These are phyloP conservation scores for Colletotrichum filicis DNA, from an alignment of 2,329 filamentous ascomycete genomes.

Conservation along the genomic window DNA sequence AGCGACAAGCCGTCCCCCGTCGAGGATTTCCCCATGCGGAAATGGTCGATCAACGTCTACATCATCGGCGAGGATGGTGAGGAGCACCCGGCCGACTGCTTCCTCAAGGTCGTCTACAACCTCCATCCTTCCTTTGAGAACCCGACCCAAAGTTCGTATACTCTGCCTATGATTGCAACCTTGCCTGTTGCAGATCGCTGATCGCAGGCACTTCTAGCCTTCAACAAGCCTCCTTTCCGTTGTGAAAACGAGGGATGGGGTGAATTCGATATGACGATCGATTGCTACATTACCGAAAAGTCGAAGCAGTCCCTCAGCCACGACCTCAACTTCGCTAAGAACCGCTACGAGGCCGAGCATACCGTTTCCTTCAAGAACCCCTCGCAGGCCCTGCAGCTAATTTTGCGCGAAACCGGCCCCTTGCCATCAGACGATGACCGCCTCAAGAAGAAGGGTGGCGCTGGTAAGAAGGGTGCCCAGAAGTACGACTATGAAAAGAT, in stretches of 20 bases:
- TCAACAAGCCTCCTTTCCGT: constrained; percentile 86
- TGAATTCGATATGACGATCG: constrained; percentile 95
- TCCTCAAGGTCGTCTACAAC: constrained; percentile 92
- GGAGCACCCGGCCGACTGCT: constrained; percentile 83
- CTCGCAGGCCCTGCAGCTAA: constrained; percentile 82
- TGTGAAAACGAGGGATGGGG: constrained; percentile 98
- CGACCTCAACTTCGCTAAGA: constrained; percentile 89
- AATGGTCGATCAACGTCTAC: constrained; percentile 90
- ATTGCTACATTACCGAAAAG: constrained; percentile 86
- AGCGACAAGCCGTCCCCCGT: constrained; percentile 84
- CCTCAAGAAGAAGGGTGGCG: constrained; percentile 70
- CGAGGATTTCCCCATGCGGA: constrained; percentile 91
- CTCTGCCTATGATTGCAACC: constrained; percentile 4
- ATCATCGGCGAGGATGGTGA: constrained; percentile 88
- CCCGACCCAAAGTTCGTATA: constrained; percentile 80
- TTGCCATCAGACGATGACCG: constrained; percentile 80
- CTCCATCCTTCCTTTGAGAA: constrained; percentile 95
- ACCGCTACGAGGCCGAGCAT: constrained; percentile 86
- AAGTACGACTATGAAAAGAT: constrained; percentile 92
- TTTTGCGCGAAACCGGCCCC: constrained; percentile 85
- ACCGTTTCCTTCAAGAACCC: constrained; percentile 91
- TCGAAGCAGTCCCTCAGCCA: constrained; percentile 84
- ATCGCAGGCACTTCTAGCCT: constrained; percentile 60
- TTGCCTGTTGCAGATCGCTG: constrained; percentile 12
- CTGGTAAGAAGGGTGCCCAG: constrained; percentile 82